Base-by-base conservation (phyloP, 192 early-diverging fungal genomes). In the Umbelopsis sp. region DNA sequence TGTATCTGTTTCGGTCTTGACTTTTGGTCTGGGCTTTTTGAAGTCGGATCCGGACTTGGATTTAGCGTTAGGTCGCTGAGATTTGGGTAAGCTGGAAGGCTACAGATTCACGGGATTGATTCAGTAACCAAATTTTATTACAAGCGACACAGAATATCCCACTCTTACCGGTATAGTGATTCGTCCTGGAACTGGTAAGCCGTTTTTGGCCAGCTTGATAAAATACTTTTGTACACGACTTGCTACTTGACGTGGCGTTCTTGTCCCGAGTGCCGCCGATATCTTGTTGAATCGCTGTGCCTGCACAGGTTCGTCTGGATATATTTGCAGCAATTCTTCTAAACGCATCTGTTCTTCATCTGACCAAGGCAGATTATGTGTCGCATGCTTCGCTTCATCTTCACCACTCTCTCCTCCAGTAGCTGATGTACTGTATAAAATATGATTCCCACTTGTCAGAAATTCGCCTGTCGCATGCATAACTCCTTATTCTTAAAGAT, bases 151-250 rank as follows among this genome's bases (percentile, higher is more conserved):
- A n/a, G 26, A 8, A 9, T 25, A 11, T 65, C 51, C 69, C 54
- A 77, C 77, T 78, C 65, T 70, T 71, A 65, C 77, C 7, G 88
- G 85, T 70, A 87, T 84, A 24, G 86, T 87, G 38, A 83, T 86
- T 6, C 86, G 66, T 26, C 90, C 91, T 25, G 91, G 90, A 22
- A 91, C 87, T 25, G 89, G 89, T 52, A 93, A 70, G 6, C 91
- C 91, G 29, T 83, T 80, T 53, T 91, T 91, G n/a, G 84, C 84
- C 47, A 93, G 71, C 75, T 93, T 93, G 80, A 91, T 90, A 79
- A 91, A 91, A 75, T 93, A 91, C 74, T 92, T 92, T 82, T 92
- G 91, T 25, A 92, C 87, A 45, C 90, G 85, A 71, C 91, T 92
- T 11, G 88, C 88, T 44, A 93, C 91, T 69, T 93, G 91, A 11